A percentile compares a stretch with the other conserved stretches of the same genome.
These are phyloP conservation scores for Candida sp. DNA, from an alignment of 1,139 yeast genomes.

Conservation along the genomic window DNA sequence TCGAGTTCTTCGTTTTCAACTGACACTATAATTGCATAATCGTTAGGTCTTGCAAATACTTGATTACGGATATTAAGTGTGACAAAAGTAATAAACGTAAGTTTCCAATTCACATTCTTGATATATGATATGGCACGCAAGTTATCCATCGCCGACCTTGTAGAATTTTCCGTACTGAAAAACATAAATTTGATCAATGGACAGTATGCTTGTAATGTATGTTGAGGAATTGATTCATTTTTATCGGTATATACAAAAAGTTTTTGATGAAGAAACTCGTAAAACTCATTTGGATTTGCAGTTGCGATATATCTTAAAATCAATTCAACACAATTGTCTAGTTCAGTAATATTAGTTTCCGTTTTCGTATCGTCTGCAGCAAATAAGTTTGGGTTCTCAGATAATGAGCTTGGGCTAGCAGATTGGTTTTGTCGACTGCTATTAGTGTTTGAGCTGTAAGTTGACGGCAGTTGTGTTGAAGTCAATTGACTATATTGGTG, in stretches of 20 bases:
- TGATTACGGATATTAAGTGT: conserved; percentile 51
- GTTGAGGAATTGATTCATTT: conserved; percentile 41
- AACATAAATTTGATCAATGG: conserved; percentile 52
- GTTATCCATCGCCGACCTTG: conserved; percentile 36
- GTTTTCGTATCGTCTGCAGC: background rate
- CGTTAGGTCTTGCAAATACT: conserved; percentile 54
- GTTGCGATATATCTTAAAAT: conserved; percentile 51
- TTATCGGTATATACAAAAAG: conserved; percentile 30
- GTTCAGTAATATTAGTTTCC: conserved; percentile 14
- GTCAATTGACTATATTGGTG: conserved; percentile 1
- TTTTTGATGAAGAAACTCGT: conserved; percentile 32
- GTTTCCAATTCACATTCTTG: conserved; percentile 52
- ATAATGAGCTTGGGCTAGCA: background rate
- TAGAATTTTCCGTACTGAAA: conserved; percentile 37
- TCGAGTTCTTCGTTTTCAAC: conserved; percentile 22
- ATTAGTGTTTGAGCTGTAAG: background rate
- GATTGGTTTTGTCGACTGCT: background rate
- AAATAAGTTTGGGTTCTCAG: background rate
- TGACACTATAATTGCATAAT: conserved; percentile 32
- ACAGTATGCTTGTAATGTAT: conserved; percentile 35
- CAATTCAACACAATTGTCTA: conserved; percentile 45
- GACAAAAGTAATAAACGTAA: conserved; percentile 48
- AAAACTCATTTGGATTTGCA: conserved; percentile 52
- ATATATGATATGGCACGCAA: conserved; percentile 37
- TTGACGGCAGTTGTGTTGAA: conserved; percentile 5